A percentile compares a stretch with the other conserved stretches of the same genome.
Evolutionary conservation across 2,329 filamentous ascomycete species (phyloP).

Genomic region (Cadophora luteo-olivacea): DNA sequence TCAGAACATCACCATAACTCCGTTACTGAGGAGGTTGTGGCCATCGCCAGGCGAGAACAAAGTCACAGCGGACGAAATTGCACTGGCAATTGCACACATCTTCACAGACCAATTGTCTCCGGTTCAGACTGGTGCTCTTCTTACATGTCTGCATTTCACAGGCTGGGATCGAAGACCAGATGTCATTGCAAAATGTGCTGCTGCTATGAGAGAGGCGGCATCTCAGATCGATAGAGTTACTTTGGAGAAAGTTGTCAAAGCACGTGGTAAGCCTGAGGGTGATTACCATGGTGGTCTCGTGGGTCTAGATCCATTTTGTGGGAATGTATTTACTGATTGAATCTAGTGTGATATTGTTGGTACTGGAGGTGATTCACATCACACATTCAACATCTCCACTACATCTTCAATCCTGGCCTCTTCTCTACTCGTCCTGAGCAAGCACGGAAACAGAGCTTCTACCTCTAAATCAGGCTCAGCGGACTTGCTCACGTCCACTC

Average conservation of each 20-base stretch:
- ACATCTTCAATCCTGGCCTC: slow-evolving; percentile 93
- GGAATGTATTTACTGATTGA: slow-evolving; percentile 24
- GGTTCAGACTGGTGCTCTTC: slow-evolving; percentile 83
- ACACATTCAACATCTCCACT: slow-evolving; percentile 98
- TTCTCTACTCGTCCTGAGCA: slow-evolving; percentile 82
- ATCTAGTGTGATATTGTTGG: slow-evolving; percentile 87
- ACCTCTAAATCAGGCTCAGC: slow-evolving; percentile 96
- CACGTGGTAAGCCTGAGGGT: slow-evolving; percentile 69
- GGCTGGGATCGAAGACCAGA: slow-evolving; percentile 83
- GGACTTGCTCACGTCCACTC: slow-evolving; percentile 82
- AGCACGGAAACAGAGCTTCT: slow-evolving; percentile 95
- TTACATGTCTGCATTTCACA: slow-evolving; percentile 93
- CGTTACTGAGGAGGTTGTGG: slow-evolving; percentile 77
- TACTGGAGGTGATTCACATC: slow-evolving; percentile 93
- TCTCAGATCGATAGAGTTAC: slow-evolving; percentile 70
- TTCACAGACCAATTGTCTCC: slow-evolving; percentile 91
- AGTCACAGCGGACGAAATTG: slow-evolving; percentile 81
- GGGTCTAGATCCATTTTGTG: slow-evolving; percentile 46
- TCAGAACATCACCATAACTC: slow-evolving; percentile 60
- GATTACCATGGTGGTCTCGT: slow-evolving; percentile 84
- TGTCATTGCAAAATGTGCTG: slow-evolving; percentile 84
- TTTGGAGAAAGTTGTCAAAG: slow-evolving; percentile 66
- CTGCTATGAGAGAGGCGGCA: slow-evolving; percentile 83
- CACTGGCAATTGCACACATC: slow-evolving; percentile 86
- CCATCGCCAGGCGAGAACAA: slow-evolving; percentile 52